Base-by-base conservation (phyloP, 345 rosid species). In the Luvunga scandens region DNA sequence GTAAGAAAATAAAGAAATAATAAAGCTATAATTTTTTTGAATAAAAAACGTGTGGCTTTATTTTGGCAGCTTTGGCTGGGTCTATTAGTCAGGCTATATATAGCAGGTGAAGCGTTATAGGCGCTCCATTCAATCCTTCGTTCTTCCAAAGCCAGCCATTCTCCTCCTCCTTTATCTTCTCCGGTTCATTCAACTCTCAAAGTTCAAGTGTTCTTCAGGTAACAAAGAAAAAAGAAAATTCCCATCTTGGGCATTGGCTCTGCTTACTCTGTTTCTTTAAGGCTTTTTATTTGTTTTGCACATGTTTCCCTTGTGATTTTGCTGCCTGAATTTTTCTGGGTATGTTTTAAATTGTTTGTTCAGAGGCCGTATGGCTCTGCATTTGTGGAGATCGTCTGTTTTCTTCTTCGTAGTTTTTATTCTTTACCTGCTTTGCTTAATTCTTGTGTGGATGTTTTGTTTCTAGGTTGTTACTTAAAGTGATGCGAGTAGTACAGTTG, bases 151-250 rank as follows among this genome's bases (percentile, higher is more conserved):
- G 14, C 9, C 2, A 1, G 25, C 42, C 68, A n/a, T 14, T 57
- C 7, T 12, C 55, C 25, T 70, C 28, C 12, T 30, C 12, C 66
- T 22, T 68, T 55, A 69, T 75, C 76, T 31, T 65, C 42, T 62
- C 25, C 61, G 39, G 21, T 19, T 18, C 0, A 9, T 12, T 0
- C 13, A 57, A 8, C 25, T 9, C 34, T 45, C 25, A 67, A 12
- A 55, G 69, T 79, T 38, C 33, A 28, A 34, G 68, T 42, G 64
- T 34, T 45, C 34, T 57, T 12, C 42, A 73, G 83, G 85, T 80
- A 68, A 50, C 1, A 50, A 18, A 39, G 12, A 18, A 53, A 16
- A 53, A 53, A 4, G 73, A 78, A 69, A 63, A 7, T 36, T 64
- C 53, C 60, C 13, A 45, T 13, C 25, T 24, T 30, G 18, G 50